Percentiles rank a stretch among this genome's conserved stretches.
phyloP scores from a whole-genome alignment of 2,329 filamentous ascomycete species.

The Cryphonectria radicalis region DNA sequence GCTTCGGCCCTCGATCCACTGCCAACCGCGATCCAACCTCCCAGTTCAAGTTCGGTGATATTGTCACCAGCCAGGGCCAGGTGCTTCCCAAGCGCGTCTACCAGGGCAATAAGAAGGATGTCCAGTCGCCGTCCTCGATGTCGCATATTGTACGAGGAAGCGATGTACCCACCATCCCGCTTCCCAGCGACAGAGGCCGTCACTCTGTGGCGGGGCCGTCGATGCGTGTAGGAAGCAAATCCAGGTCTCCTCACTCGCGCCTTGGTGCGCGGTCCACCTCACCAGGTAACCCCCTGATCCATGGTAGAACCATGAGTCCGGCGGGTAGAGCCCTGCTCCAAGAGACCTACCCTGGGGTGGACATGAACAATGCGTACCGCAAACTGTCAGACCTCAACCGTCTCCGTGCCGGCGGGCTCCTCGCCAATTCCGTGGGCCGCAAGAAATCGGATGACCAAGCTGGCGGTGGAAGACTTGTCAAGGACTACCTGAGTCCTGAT shows the following conservation, averaged over 20 bases:
- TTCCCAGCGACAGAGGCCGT: constrained; percentile 47
- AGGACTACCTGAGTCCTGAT: constrained; percentile 68
- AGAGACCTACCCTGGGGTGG: constrained; percentile 61
- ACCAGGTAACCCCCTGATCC: constrained; percentile 41
- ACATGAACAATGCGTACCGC: constrained; percentile 72
- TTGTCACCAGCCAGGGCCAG: constrained; percentile 56
- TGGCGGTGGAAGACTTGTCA: constrained; percentile 62
- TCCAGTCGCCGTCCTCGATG: constrained; percentile 44
- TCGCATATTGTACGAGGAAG: constrained; percentile 58
- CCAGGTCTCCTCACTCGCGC: constrained; percentile 58
- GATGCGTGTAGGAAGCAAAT: constrained; percentile 47
- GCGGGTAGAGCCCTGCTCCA: constrained; percentile 52
- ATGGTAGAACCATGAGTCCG: constrained; percentile 44
- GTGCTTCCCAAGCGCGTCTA: constrained; percentile 56
- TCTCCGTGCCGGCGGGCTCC: constrained; percentile 63
- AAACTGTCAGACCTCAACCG: constrained; percentile 74
- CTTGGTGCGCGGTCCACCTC: constrained; percentile 57
- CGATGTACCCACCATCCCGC: constrained; percentile 55
- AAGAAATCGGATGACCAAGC: constrained; percentile 54
- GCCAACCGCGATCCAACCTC: constrained; percentile 48
- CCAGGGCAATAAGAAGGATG: constrained; percentile 46
- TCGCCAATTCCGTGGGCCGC: constrained; percentile 64
- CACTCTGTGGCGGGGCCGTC: constrained; percentile 42
- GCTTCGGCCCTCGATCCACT: constrained; percentile 49
- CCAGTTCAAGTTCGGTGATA: constrained; percentile 66